Evolutionary conservation across 2,329 filamentous ascomycete genomes (phyloP).

Genomic region (Coniochaeta pulveracea): DNA sequence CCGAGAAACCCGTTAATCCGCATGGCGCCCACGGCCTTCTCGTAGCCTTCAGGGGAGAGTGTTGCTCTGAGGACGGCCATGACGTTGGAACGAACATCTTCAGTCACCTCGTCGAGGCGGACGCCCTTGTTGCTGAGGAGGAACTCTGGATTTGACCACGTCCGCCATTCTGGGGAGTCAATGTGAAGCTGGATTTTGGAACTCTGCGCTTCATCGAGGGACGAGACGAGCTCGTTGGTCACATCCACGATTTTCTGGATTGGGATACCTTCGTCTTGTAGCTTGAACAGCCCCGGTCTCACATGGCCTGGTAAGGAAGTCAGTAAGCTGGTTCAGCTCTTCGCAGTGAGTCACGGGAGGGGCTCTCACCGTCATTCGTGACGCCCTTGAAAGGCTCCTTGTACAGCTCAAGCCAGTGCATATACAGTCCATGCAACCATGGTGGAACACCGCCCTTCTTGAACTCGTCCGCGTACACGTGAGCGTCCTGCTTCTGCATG

Average conservation of each 20-base stretch:
- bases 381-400: slow-evolving; percentile 61
- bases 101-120: slow-evolving; percentile 49
- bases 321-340: too few relatives aligned
- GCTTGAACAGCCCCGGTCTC: slow-evolving; percentile 38
- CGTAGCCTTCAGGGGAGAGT: slow-evolving; percentile 59
- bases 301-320: slow-evolving; percentile 29
- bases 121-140: slow-evolving; percentile 57
- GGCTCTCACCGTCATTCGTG: slow-evolving; percentile 48
- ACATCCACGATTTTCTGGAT: slow-evolving; percentile 44
- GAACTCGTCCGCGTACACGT: slow-evolving; percentile 51
- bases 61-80: slow-evolving; percentile 44
- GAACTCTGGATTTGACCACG: slow-evolving; percentile 64
- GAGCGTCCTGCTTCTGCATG: slow-evolving; percentile 50
- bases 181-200: slow-evolving; percentile 45
- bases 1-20: slow-evolving; percentile 67
- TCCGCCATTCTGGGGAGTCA: slow-evolving; percentile 61
- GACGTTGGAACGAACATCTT: slow-evolving; percentile 32
- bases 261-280: slow-evolving; percentile 53
- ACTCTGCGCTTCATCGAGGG: slow-evolving; percentile 36
- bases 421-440: slow-evolving; percentile 52
- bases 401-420: slow-evolving; percentile 46
- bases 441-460: slow-evolving; percentile 47
- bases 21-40: slow-evolving; percentile 59
- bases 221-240: slow-evolving; percentile 30
- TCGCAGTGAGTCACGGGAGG: slow-evolving; percentile 9